Evolutionary conservation across 1,284 basidiomycete genomes (phyloP).

Genomic region (Vanrija sp.): DNA sequence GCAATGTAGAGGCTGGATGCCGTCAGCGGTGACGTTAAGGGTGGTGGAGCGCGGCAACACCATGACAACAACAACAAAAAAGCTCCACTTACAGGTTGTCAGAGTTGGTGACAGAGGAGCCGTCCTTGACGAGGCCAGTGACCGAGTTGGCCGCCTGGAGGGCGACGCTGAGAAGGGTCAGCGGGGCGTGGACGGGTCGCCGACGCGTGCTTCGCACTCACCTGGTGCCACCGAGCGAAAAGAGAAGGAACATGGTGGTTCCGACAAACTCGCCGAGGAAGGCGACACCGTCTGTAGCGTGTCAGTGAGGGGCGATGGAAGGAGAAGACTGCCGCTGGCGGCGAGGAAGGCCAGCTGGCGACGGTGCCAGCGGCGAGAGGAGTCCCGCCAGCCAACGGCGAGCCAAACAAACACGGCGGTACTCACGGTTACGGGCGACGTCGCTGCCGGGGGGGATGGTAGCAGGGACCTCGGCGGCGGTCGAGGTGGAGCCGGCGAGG

Average conservation of each 20-base stretch:
- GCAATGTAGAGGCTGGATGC: constrained; percentile 49
- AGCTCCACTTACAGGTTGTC: constrained; percentile 29
- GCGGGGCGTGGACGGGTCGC: not conserved
- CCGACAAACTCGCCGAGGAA: constrained; percentile 53
- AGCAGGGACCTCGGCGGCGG: not conserved
- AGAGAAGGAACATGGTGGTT: constrained; percentile 50
- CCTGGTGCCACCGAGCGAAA: constrained; percentile 48
- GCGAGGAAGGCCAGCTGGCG: too few relatives aligned
- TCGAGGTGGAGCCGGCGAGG: constrained; percentile 2
- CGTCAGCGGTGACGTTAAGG: constrained; percentile 14
- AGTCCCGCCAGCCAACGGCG: too few relatives aligned
- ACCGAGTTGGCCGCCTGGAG: constrained; percentile 40
- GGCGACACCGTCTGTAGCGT: constrained; percentile 43
- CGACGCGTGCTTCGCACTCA: constrained; percentile 17
- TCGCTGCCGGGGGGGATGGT: constrained; percentile 3
- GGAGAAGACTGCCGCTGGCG: too few relatives aligned
- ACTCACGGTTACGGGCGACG: constrained; percentile 16
- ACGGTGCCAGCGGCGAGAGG: too few relatives aligned
- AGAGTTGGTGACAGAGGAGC: constrained; percentile 35
- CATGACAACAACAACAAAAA: constrained; percentile 3
- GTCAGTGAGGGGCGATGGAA: not conserved
- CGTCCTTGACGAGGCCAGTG: constrained; percentile 32
- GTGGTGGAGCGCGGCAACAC: not conserved
- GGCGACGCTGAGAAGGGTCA: constrained; percentile 35
- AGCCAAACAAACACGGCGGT: not conserved